Evolutionary conservation across 2,329 filamentous ascomycete genomes (phyloP), one percentile per base, ranked within the genome.

Genomic region (Xylaria sp.): DNA sequence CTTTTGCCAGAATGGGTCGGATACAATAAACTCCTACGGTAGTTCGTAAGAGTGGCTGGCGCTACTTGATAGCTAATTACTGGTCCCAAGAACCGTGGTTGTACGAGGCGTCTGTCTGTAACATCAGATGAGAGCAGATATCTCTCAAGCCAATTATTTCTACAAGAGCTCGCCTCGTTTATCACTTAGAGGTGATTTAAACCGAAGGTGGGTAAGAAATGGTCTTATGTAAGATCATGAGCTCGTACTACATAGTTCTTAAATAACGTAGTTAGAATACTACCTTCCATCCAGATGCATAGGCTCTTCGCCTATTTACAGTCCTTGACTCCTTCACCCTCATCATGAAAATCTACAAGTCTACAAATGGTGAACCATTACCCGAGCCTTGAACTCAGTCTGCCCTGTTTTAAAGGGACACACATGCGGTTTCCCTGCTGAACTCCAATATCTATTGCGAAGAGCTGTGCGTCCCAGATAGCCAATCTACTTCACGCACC

Each of bases 191-290:
- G 52, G 3, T 6, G 8, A 12, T 37, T 37, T 4, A 37, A 37
- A 10, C 28, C 28, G 52, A 34, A 37, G 52, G 52, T 34, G 28
- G 25, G 52, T 55, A 55, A 34, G 52, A 37, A 32, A 10, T 55
- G 28, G 18, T 18, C 52, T 37, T 18, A 55, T 37, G 52, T 37
- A 55, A 55, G 32, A 55, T 37, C 4, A 20, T 6, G 15, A 32
- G 12, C 23, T 20, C 37, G 52, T 55, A 55, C 32, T 55, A 37
- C 28, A 34, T 55, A 55, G 18, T 55, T 37, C 52, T 12, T 37
- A 20, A 9, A 20, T 18, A 54, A 18, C 37, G 6, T 55, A 55
- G 18, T 55, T 55, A 15, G 32, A 55, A 55, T 55, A 18, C 28
- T 37, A 55, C 28, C 52, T 37, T 55, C 32, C 32, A n/a, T 37